These are phyloP conservation scores for Mycena albidolilacea DNA, from an alignment of 768 basidiomycete genomes.

Conservation along the genomic window DNA sequence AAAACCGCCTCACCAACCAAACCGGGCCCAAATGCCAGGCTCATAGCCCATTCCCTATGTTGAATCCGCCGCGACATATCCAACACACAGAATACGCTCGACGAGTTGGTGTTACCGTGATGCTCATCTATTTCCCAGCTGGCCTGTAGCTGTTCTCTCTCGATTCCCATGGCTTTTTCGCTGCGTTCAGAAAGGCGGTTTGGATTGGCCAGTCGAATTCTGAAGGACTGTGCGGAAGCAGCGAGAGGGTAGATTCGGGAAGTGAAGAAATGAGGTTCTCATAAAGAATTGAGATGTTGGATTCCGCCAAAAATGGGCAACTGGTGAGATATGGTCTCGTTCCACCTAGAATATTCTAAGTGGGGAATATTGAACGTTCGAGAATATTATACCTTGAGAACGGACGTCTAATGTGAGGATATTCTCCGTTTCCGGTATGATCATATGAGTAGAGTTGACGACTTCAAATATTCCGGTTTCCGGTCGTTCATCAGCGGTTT, in stretches of 20 bases:
- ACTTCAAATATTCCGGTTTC: no score
- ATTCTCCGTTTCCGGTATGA: no score
- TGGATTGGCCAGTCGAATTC: not conserved
- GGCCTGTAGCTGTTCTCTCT: not conserved
- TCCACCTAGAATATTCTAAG: not conserved
- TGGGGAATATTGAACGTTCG: no score
- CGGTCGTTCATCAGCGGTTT: no score
- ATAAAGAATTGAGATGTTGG: not conserved
- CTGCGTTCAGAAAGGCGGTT: not conserved
- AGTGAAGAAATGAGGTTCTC: not conserved
- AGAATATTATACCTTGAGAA: no score
- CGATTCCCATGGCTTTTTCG: not conserved
- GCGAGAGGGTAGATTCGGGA: not conserved
- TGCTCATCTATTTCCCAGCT: not conserved
- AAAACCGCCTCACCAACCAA: no score
- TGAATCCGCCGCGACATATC: slow-evolving; percentile 1
- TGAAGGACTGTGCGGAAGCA: not conserved
- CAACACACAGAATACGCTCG: not conserved
- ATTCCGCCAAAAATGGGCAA: not conserved
- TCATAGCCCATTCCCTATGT: no score
- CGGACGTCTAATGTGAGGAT: no score
- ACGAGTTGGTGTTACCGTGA: not conserved
- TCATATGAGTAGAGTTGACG: no score
- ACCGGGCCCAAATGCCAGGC: no score
- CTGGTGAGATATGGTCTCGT: not conserved